Conservation (phyloP, 768 basidiomycete genomes). For the Lactarius psammicola region DNA sequence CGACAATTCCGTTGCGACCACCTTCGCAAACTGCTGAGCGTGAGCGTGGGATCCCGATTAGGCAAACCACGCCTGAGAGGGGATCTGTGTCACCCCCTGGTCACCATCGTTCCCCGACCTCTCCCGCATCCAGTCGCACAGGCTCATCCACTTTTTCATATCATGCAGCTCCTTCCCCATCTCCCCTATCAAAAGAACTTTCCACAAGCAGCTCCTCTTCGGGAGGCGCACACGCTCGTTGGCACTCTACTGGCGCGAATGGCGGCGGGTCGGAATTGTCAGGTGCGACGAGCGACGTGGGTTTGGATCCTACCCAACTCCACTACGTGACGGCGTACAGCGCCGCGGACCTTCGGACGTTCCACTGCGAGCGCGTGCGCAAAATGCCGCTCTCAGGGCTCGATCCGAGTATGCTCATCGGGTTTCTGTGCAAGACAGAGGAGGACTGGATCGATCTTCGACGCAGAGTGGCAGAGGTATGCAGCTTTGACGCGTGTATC, state of each 20-base stretch:
- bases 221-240: slow-evolving; percentile 34
- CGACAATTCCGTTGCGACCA: slow-evolving; percentile 68
- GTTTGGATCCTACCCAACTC: slow-evolving; percentile 47
- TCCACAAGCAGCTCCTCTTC: slow-evolving; percentile 45
- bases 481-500: slow-evolving; percentile 33
- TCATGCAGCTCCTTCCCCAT: slow-evolving; percentile 59
- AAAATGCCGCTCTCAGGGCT: slow-evolving; percentile 91
- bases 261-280: slow-evolving; percentile 32
- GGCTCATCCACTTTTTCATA: slow-evolving; percentile 48
- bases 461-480: slow-evolving; percentile 66
- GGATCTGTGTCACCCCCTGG: slow-evolving; percentile 25
- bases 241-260: slow-evolving; percentile 39
- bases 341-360: slow-evolving; percentile 72
- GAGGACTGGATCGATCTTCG: slow-evolving; percentile 84
- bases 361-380: slow-evolving; percentile 94
- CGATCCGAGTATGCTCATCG: slow-evolving; percentile 96
- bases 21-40: slow-evolving; percentile 36
- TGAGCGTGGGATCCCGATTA: slow-evolving; percentile 14
- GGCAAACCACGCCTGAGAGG: slow-evolving; percentile 26
- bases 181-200: slow-evolving; percentile 63
- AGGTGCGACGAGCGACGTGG: slow-evolving; percentile 14
- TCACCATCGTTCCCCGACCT: slow-evolving; percentile 28
- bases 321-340: slow-evolving; percentile 76
- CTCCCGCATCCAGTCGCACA: slow-evolving; percentile 32
- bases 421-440: slow-evolving; percentile 83